Conservation (phyloP, 306 rosid species). For the Cicer cuneatum region DNA sequence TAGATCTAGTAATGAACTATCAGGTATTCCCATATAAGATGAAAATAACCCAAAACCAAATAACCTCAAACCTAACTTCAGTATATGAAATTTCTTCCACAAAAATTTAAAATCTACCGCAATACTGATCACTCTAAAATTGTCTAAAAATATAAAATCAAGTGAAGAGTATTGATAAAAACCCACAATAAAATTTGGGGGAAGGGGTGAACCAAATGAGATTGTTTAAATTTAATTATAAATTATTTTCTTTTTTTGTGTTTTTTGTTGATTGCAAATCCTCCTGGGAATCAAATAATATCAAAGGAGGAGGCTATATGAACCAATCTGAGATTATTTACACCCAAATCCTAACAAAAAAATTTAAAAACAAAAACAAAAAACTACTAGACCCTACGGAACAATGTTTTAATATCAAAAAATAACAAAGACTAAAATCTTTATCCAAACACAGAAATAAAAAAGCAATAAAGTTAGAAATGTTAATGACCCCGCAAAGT, state of each 20-base stretch:
- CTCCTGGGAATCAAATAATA: conserved; percentile 71
- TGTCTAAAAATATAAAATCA: conserved; percentile 40
- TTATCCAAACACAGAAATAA: conserved; percentile 41
- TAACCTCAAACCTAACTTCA: conserved; percentile 43
- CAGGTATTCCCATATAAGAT: conserved; percentile 97
- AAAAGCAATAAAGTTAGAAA: conserved; percentile 41
- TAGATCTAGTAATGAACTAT: conserved; percentile 72
- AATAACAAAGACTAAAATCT: conserved; percentile 31
- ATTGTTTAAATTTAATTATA: conserved; percentile 38
- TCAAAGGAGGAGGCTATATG: conserved; percentile 56
- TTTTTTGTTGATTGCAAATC: conserved; percentile 49
- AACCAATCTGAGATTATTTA: conserved; percentile 56
- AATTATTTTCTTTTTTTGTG: conserved; percentile 32
- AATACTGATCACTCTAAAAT: conserved; percentile 46
- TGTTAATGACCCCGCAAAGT: conserved; percentile 35
- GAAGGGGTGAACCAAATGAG: conserved; percentile 56
- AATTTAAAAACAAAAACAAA: not conserved
- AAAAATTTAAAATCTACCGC: conserved; percentile 19
- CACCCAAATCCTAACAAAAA: conserved; percentile 51
- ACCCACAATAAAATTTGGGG: conserved; percentile 83
- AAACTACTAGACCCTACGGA: conserved; percentile 37
- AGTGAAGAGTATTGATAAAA: conserved; percentile 45
- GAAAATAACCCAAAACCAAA: conserved; percentile 37
- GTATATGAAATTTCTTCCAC: conserved; percentile 45
- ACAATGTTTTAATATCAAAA: conserved; percentile 18